phyloP scores from a whole-genome alignment of 805 yeast genomes.

The Yarrowia deformans region DNA sequence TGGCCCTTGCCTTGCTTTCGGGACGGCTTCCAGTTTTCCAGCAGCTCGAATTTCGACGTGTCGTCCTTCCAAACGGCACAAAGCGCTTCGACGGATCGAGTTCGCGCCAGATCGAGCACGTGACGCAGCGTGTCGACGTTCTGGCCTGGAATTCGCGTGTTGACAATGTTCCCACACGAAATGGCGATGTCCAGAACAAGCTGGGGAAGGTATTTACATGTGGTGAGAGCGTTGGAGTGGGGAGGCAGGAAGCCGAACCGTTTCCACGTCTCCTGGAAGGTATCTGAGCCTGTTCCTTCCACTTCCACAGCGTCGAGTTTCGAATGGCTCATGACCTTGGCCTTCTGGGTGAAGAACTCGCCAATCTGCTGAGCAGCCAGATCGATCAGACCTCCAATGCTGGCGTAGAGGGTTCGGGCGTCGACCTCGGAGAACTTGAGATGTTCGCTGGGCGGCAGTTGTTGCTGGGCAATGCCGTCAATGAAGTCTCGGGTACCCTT shows the following conservation, averaged over 20 bases:
- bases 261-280: conserved; percentile 34
- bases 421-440: conserved; percentile 51
- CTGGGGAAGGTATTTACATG: conserved; percentile 60
- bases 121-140: conserved; percentile 53
- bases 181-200: conserved; percentile 56
- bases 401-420: conserved; percentile 49
- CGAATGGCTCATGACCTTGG: conserved; percentile 6
- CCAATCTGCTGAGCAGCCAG: conserved; percentile 45
- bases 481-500: conserved; percentile 62
- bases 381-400: conserved; percentile 53
- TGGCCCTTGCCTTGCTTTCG: conserved; percentile 20
- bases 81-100: conserved; percentile 57
- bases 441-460: conserved; percentile 53
- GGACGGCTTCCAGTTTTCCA: conserved; percentile 54
- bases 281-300: neutral
- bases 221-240: conserved; percentile 66
- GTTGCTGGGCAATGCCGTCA: conserved; percentile 56
- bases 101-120: conserved; percentile 52
- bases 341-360: conserved; percentile 46
- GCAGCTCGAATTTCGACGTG: conserved; percentile 50
- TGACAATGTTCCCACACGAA: conserved; percentile 56
- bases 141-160: conserved; percentile 54
- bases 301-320: conserved; percentile 1
- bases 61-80: conserved; percentile 63
- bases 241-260: conserved; percentile 69